Conservation (phyloP, 495 filamentous ascomycete species). For the Apiosordaria backusii region DNA sequence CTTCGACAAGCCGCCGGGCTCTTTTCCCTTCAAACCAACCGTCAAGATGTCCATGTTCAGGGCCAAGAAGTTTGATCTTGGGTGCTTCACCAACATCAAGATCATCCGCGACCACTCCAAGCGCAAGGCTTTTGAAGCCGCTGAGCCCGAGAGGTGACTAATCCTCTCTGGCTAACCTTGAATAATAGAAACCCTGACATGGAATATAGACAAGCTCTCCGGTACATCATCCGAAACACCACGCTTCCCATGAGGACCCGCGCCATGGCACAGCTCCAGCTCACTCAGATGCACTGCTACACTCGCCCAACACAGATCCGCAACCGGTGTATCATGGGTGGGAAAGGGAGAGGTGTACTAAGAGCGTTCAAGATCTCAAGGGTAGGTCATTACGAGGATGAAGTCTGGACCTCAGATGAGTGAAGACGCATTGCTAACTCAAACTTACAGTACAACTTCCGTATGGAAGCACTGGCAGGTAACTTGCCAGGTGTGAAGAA, state of each 20-base stretch:
- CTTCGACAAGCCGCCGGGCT: background rate
- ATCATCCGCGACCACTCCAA: conserved; percentile 92
- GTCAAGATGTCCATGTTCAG: conserved; percentile 74
- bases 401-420: background rate
- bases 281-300: conserved; percentile 92
- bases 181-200: background rate
- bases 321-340: conserved; percentile 87
- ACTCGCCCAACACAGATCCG: conserved; percentile 89
- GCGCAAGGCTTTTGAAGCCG: conserved; percentile 81
- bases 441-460: conserved; percentile 74
- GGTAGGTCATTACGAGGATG: conserved; percentile 52
- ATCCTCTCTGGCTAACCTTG: background rate
- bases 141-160: conserved; percentile 77
- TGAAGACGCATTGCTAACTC: conserved; percentile 27
- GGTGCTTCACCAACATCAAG: conserved; percentile 77
- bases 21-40: conserved; percentile 6
- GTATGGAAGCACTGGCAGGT: conserved; percentile 82
- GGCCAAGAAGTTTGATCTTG: conserved; percentile 80
- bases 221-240: conserved; percentile 91
- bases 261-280: conserved; percentile 85
- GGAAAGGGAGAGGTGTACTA: conserved; percentile 79
- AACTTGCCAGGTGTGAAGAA: conserved; percentile 91
- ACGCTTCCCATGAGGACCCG: conserved; percentile 74
- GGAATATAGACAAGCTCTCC: conserved; percentile 77
- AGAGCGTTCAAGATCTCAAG: conserved; percentile 86